phyloP scores from a whole-genome alignment of 352 stramenopile genomes.

The Phytophthora chlamydospora region DNA sequence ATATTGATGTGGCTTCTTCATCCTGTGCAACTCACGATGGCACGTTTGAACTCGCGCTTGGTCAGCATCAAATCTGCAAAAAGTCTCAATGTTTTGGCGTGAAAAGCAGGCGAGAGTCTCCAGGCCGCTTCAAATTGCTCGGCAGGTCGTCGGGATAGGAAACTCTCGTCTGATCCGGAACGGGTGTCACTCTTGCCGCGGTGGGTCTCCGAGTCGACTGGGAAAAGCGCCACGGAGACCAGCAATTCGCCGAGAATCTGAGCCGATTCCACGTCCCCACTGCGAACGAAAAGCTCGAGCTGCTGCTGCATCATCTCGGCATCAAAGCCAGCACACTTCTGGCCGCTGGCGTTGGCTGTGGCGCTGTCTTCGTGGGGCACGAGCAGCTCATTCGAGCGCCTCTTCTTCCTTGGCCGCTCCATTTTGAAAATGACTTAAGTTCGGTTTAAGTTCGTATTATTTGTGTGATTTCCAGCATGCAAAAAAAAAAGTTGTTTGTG shows the following conservation, averaged over 20 bases:
- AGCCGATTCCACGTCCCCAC: slow-evolving; percentile 59
- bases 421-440: slow-evolving; percentile 29
- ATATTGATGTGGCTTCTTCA: background rate
- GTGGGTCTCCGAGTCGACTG: slow-evolving; percentile 17
- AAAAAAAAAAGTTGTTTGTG: too few relatives aligned
- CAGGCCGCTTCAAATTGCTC: slow-evolving; percentile 2
- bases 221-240: slow-evolving; percentile 48
- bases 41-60: slow-evolving; percentile 74
- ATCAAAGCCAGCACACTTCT: slow-evolving; percentile 28
- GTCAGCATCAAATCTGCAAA: slow-evolving; percentile 74
- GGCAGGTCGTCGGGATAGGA: slow-evolving; percentile 13
- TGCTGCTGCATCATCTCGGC: slow-evolving; percentile 66
- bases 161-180: slow-evolving; percentile 10
- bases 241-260: slow-evolving; percentile 73
- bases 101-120: slow-evolving; percentile 45
- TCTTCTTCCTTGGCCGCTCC: slow-evolving; percentile 41
- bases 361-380: slow-evolving; percentile 2
- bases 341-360: slow-evolving; percentile 2
- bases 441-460: slow-evolving; percentile 21
- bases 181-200: slow-evolving; percentile 7
- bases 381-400: slow-evolving; percentile 28
- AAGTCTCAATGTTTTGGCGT: slow-evolving; percentile 58
- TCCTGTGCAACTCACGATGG: slow-evolving; percentile 56
- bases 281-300: slow-evolving; percentile 55
- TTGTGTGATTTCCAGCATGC: too few relatives aligned